These are phyloP conservation scores for Yamadazyma akitaensis DNA, from an alignment of 805 yeast species.

Conservation along the genomic window DNA sequence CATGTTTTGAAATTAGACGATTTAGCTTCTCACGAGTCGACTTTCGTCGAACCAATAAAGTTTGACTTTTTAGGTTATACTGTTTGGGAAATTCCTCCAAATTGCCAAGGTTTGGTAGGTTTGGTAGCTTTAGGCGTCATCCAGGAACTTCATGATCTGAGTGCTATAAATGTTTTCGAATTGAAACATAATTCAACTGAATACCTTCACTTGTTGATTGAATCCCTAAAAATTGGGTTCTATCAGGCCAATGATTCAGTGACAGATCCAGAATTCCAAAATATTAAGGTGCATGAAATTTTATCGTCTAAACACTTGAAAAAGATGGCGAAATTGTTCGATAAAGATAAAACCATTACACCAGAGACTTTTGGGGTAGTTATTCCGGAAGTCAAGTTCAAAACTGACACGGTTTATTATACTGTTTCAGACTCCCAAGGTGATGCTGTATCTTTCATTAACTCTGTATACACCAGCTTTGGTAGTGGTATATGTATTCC, in stretches of 20 bases:
- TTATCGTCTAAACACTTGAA: conserved; percentile 49
- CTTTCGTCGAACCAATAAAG: conserved; percentile 62
- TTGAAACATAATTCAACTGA: conserved; percentile 65
- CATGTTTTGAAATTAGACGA: conserved; percentile 59
- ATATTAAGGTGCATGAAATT: conserved; percentile 38
- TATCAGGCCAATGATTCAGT: conserved; percentile 74
- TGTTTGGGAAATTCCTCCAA: conserved; percentile 83
- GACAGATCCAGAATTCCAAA: conserved; percentile 52
- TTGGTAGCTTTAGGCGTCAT: conserved; percentile 66
- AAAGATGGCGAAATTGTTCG: conserved; percentile 48
- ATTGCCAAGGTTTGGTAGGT: conserved; percentile 79
- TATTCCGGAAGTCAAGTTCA: conserved; percentile 54
- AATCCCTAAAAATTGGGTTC: conserved; percentile 68
- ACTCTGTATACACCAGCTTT: conserved; percentile 65
- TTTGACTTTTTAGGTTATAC: conserved; percentile 48
- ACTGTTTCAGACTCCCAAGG: conserved; percentile 64
- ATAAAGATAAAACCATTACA: conserved; percentile 34
- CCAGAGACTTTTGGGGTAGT: conserved; percentile 44
- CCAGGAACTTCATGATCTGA: conserved; percentile 47
- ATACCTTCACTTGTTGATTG: conserved; percentile 67
- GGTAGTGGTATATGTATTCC: conserved; percentile 71
- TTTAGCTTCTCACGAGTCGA: conserved; percentile 53
- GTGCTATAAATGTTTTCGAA: conserved; percentile 37
- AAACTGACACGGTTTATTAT: conserved; percentile 71
- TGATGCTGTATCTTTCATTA: conserved; percentile 79